A percentile compares a stretch with the other conserved stretches of the same genome.
These are phyloP conservation scores for Tricharina praecox DNA, from an alignment of 495 filamentous ascomycete genomes.

Conservation along the genomic window DNA sequence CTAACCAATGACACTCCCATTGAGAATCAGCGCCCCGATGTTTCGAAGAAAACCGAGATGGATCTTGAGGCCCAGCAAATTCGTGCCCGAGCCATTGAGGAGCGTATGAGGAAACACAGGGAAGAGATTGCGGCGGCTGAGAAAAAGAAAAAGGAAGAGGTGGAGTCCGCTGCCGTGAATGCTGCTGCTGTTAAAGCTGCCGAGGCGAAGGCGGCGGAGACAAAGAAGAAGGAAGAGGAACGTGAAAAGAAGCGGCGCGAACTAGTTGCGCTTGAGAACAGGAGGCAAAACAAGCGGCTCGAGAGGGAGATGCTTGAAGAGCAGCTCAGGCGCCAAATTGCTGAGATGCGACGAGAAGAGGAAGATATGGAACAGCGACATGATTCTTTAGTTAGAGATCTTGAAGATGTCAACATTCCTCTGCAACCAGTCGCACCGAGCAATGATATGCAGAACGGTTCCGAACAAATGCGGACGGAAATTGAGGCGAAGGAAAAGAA, in stretches of 20 bases:
- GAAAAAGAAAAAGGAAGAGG: too few relatives aligned
- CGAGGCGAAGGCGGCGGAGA: slow-evolving; percentile 11
- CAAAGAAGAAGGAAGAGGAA: slow-evolving; percentile 32
- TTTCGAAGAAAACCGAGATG: too few relatives aligned
- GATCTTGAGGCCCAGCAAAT: too few relatives aligned
- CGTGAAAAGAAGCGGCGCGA: slow-evolving; percentile 36
- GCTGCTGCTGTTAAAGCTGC: slow-evolving; percentile 9
- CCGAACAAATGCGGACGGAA: neutral
- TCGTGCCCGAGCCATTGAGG: too few relatives aligned
- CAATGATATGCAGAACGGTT: neutral
- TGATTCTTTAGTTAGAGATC: slow-evolving; percentile 16
- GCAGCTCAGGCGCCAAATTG: slow-evolving; percentile 15
- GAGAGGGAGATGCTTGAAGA: slow-evolving; percentile 37
- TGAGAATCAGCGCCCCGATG: too few relatives aligned
- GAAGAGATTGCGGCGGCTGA: too few relatives aligned
- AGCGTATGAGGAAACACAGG: too few relatives aligned
- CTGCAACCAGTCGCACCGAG: neutral
- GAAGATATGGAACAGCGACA: slow-evolving; percentile 21
- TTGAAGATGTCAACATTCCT: slow-evolving; percentile 3
- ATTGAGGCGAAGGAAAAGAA: neutral
- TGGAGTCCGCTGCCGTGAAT: too few relatives aligned
- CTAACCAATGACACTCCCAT: too few relatives aligned
- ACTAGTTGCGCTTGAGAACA: slow-evolving; percentile 25
- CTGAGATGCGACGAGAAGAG: slow-evolving; percentile 18
- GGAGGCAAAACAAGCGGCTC: slow-evolving; percentile 33